A percentile compares a stretch with the other conserved stretches of the same genome.
phyloP scores from a whole-genome alignment of 768 basidiomycete species.

The Obba rivulosa region DNA sequence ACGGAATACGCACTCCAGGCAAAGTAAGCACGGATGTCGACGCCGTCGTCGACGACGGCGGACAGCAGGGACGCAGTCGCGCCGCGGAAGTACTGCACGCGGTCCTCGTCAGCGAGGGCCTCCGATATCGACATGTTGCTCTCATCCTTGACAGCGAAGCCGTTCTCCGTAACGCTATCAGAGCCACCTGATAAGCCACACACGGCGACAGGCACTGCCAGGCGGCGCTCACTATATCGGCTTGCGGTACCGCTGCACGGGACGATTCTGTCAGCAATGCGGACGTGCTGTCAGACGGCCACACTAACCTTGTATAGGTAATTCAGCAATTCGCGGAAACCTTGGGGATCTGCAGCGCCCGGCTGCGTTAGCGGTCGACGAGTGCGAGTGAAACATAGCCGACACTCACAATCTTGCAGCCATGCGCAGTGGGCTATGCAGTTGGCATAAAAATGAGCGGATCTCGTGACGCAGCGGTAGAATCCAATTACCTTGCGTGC shows the following conservation, averaged over 20 bases:
- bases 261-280: not conserved
- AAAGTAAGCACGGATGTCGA: slow-evolving; percentile 60
- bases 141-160: slow-evolving; percentile 66
- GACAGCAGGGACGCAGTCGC: slow-evolving; percentile 47
- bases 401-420: slow-evolving; percentile 55
- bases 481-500: slow-evolving; percentile 48
- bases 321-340: slow-evolving; percentile 66
- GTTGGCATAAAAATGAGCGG: not conserved
- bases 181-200: not conserved
- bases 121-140: slow-evolving; percentile 45
- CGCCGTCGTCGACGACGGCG: slow-evolving; percentile 58
- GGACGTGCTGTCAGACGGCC: not conserved
- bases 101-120: slow-evolving; percentile 53
- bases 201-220: not conserved
- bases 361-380: slow-evolving; percentile 9
- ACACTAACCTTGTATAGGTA: slow-evolving; percentile 59
- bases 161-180: slow-evolving; percentile 66
- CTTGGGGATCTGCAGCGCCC: slow-evolving; percentile 50
- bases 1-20: slow-evolving; percentile 50
- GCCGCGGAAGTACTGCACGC: slow-evolving; percentile 63
- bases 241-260: slow-evolving; percentile 35
- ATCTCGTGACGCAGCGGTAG: not conserved
- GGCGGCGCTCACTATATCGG: slow-evolving; percentile 46
- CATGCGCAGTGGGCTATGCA: slow-evolving; percentile 53
- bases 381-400: not conserved